These are phyloP conservation scores for Medicago lupulina DNA, from an alignment of 306 rosid species.

Conservation along the genomic window DNA sequence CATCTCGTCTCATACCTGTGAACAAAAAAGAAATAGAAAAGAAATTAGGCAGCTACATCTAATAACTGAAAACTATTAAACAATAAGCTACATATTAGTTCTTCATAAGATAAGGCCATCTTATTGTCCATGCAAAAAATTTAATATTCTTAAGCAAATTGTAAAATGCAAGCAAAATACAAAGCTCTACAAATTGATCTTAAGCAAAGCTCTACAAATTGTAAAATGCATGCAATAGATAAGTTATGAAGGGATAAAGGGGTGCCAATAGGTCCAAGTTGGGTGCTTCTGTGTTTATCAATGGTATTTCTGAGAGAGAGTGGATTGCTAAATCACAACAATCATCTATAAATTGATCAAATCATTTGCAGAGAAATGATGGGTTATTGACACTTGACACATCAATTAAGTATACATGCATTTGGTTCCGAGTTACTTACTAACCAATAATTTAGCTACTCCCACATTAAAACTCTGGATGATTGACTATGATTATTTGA, in stretches of 20 bases:
- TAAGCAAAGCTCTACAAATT: too few species aligned
- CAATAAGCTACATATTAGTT: background rate
- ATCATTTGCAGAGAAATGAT: slow-evolving; percentile 21
- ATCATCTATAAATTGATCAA: background rate
- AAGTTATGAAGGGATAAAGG: background rate
- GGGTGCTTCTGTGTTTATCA: background rate
- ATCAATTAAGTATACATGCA: slow-evolving; percentile 1
- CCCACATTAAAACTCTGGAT: too few species aligned
- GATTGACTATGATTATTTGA: too few species aligned
- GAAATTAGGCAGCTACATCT: slow-evolving; percentile 16
- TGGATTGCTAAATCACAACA: background rate
- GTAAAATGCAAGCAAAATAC: background rate
- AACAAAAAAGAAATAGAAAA: background rate
- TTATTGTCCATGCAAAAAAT: background rate
- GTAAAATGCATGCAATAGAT: background rate
- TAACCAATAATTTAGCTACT: too few species aligned
- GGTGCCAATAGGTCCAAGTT: background rate
- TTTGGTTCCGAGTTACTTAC: too few species aligned
- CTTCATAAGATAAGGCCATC: background rate
- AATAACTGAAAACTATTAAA: slow-evolving; percentile 18
- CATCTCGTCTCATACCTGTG: slow-evolving; percentile 85
- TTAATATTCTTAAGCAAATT: background rate
- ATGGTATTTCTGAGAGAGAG: slow-evolving; percentile 6
- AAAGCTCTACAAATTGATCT: slow-evolving; percentile 17
- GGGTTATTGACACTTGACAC: background rate